A percentile compares a stretch with the other conserved stretches of the same genome.
Evolutionary conservation across 805 yeast genomes (phyloP).

Genomic region (Wickerhamomyces subpelliculosus): DNA sequence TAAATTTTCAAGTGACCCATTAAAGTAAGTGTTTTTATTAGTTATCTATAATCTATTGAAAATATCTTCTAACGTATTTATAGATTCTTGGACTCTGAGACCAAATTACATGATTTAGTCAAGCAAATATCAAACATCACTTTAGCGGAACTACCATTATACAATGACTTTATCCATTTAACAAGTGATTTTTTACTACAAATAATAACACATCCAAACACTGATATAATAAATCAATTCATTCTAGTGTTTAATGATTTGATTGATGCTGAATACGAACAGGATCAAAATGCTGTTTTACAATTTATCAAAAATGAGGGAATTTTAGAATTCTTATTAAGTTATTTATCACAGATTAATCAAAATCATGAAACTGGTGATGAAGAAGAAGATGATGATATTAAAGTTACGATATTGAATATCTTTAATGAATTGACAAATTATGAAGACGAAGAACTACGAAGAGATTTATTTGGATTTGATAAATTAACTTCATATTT

Average conservation of each 20-base stretch:
- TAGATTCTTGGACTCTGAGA: conserved; percentile 13
- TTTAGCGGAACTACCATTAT: conserved; percentile 7
- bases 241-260: conserved; percentile 9
- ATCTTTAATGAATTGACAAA: background rate
- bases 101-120: conserved; percentile 6
- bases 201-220: conserved; percentile 11
- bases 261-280: conserved; percentile 11
- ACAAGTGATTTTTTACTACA: background rate
- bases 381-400: background rate
- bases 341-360: background rate
- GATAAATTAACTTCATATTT: background rate
- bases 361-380: background rate
- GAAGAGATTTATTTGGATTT: background rate
- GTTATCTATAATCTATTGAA: too few relatives aligned
- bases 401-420: background rate
- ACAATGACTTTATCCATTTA: background rate
- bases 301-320: background rate
- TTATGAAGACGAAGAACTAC: background rate
- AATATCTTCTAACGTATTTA: too few relatives aligned
- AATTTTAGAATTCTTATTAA: background rate
- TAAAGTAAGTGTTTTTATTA: conserved; percentile 2
- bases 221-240: conserved; percentile 11
- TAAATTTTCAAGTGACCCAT: conserved; percentile 10
- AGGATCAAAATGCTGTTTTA: conserved; percentile 2
- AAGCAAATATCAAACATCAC: conserved; percentile 14